Conservation (phyloP, 2,329 filamentous ascomycete genomes). For the Penicillium sumatraense region DNA sequence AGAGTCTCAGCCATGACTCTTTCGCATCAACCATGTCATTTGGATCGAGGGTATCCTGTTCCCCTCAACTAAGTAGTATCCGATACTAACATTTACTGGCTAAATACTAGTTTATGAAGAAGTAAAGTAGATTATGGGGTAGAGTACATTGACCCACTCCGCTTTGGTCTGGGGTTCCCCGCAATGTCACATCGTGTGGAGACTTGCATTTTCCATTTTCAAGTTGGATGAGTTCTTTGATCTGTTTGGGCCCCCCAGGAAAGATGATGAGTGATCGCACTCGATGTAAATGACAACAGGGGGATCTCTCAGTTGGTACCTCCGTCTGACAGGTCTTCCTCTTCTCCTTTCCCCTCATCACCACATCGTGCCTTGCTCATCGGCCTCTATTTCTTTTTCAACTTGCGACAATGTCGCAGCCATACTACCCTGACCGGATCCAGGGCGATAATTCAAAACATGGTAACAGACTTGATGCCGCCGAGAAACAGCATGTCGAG, state of each 20-base stretch:
- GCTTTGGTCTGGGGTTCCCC: neutral
- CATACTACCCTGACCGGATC: neutral
- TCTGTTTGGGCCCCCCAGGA: neutral
- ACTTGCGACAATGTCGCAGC: neutral
- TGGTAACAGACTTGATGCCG: neutral
- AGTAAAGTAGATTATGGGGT: too few species aligned
- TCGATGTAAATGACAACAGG: neutral
- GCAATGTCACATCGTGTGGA: neutral
- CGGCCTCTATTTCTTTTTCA: neutral
- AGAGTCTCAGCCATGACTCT: neutral
- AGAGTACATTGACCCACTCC: too few species aligned
- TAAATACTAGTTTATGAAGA: too few species aligned
- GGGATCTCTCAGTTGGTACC: neutral
- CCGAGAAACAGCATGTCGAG: neutral
- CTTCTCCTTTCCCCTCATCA: neutral
- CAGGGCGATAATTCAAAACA: neutral
- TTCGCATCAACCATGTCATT: neutral
- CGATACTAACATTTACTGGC: too few species aligned
- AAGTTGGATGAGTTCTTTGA: neutral
- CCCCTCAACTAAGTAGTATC: too few species aligned
- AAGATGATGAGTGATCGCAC: neutral
- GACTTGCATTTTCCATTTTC: too few species aligned
- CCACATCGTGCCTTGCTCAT: neutral
- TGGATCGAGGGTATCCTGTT: too few species aligned
- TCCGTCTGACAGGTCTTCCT: neutral